Conservation (phyloP, 306 rosid genomes). For the Prunus fruticosa region DNA sequence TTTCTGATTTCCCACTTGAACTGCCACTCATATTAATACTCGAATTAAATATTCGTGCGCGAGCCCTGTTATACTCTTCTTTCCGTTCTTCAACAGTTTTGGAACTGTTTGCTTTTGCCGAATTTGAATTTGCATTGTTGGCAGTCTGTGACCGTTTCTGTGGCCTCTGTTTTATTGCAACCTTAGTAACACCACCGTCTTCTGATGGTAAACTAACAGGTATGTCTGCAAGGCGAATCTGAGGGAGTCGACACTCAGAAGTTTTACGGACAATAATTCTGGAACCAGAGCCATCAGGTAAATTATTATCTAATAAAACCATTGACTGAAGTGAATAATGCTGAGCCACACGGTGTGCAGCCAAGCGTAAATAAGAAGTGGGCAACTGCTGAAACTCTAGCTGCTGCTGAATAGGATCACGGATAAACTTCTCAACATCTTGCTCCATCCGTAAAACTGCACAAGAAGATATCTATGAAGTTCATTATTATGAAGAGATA, state of each 20-base stretch:
- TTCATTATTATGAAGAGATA: neutral
- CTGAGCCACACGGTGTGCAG: conserved; percentile 98
- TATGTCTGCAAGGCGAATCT: conserved; percentile 85
- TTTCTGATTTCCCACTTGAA: conserved; percentile 57
- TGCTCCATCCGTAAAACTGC: conserved; percentile 96
- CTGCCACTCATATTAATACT: conserved; percentile 36
- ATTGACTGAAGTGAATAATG: conserved; percentile 90
- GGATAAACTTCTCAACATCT: conserved; percentile 83
- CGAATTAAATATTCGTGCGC: conserved; percentile 89
- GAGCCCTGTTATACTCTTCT: conserved; percentile 95
- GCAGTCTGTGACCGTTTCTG: conserved; percentile 51
- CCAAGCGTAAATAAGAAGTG: conserved; percentile 90
- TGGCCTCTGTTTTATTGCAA: conserved; percentile 95
- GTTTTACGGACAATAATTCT: conserved; percentile 88
- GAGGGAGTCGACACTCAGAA: conserved; percentile 69
- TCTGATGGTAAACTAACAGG: conserved; percentile 70
- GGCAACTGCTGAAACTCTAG: conserved; percentile 95
- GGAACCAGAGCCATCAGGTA: conserved; percentile 92
- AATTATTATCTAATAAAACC: conserved; percentile 82
- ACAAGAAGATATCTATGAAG: conserved; percentile 19
- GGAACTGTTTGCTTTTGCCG: conserved; percentile 46
- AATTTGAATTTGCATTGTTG: conserved; percentile 44
- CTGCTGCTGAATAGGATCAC: conserved; percentile 81
- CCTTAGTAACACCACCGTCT: conserved; percentile 57
- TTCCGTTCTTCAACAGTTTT: conserved; percentile 97